Base-by-base conservation (phyloP, 2,329 filamentous ascomycete genomes). In the Colletotrichum australisinense region DNA sequence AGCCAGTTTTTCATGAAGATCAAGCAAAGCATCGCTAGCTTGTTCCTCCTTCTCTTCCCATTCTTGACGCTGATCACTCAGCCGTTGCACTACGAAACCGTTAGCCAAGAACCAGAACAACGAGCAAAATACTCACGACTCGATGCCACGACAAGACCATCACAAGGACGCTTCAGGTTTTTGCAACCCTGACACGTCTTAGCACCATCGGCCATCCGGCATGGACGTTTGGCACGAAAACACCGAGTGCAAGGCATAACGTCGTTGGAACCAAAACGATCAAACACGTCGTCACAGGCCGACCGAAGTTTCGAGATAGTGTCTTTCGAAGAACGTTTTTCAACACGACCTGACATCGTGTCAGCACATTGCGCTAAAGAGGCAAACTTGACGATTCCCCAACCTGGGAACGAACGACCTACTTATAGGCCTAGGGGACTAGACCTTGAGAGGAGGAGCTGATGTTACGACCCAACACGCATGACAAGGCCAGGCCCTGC, bases 31-130 rank as follows among this genome's bases (percentile, higher is more conserved):
- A 49, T 63, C 11, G 19, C 60, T 49, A 8, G n/a, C 26, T 30
- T 63, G 12, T 24, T 63, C 35, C 28, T 63, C 35, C 42, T 53
- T 63, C 14, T 63, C 16, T 14, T 63, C 60, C 22, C 4, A 53
- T 53, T 63, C 60, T 53, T 63, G 12, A 32, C 16, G 16, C 60
- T 63, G n/a, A n/a, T 63, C 9, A 63, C 42, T 63, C 11, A 63
- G 42, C 3, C 22, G 5, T 19, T 30, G 16, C 3, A 63, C 24
- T 59, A 59, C n/a, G 32, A 5, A 49, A 11, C 14, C 32, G 14
- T 63, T 32, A 63, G 35, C 12, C 30, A 2, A 22, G 24, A 59
- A 32, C 4, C n/a, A 59, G 9, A 12, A 62, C n/a, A 6, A 46
- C 11, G 26, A 46, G 46, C 12, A 52, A 32, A 22, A 63, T 12